Conservation (phyloP, 495 filamentous ascomycete genomes). For the Tuber calosporum region DNA sequence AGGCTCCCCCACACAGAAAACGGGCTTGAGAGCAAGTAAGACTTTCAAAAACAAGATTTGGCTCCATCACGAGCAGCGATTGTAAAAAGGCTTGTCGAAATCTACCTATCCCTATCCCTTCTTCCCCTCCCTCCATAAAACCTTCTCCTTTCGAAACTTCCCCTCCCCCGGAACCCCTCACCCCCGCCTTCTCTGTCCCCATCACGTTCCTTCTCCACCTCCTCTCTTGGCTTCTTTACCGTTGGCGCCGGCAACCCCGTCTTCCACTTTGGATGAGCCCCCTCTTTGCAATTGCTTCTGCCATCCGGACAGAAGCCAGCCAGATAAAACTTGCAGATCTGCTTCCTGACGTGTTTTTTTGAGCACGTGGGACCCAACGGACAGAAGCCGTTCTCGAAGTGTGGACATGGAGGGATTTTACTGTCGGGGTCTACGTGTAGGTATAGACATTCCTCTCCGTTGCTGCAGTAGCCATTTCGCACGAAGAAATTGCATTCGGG, state of each 20-base stretch:
- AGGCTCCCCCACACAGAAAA: neutral
- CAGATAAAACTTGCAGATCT: constrained; percentile 76
- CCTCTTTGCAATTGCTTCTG: constrained; percentile 57
- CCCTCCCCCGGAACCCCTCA: constrained; percentile 48
- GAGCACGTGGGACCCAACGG: constrained; percentile 78
- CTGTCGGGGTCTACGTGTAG: constrained; percentile 81
- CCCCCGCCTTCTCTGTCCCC: constrained; percentile 50
- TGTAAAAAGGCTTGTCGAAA: constrained; percentile 1
- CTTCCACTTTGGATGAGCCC: constrained; percentile 74
- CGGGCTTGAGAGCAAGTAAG: neutral
- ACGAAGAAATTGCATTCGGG: constrained; percentile 91
- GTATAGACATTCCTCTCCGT: constrained; percentile 94
- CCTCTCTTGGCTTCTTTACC: constrained; percentile 58
- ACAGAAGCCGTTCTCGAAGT: constrained; percentile 94
- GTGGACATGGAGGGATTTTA: constrained; percentile 76
- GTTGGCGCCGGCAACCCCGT: constrained; percentile 64
- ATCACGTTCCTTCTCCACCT: constrained; percentile 52
- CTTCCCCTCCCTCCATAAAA: constrained; percentile 39
- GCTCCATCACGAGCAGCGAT: neutral
- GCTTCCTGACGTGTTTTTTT: constrained; percentile 72
- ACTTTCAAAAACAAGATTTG: constrained; percentile 3
- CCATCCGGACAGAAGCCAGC: constrained; percentile 93
- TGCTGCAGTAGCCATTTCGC: constrained; percentile 83
- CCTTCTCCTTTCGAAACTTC: constrained; percentile 42
- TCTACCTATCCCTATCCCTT: constrained; percentile 36